phyloP scores from a whole-genome alignment of 2,329 filamentous ascomycete species.

The Aspergillus tanneri region DNA sequence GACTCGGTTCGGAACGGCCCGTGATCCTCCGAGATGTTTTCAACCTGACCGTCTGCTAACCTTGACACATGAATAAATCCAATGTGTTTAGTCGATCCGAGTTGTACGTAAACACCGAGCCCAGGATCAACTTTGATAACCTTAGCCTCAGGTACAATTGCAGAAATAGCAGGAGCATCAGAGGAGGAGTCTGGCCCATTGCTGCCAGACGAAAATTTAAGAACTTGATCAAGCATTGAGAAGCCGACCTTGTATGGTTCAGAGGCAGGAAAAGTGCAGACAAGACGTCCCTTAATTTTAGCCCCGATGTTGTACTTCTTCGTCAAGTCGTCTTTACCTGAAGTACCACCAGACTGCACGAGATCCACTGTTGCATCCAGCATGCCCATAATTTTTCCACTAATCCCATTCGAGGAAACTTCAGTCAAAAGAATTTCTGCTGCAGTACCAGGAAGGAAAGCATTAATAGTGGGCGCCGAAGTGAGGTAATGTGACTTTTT shows the following conservation, averaged over 20 bases:
- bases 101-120: constrained; percentile 76
- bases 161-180: constrained; percentile 56
- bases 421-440: constrained; percentile 82
- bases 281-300: constrained; percentile 80
- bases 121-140: constrained; percentile 76
- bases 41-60: constrained; percentile 85
- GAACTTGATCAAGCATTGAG: constrained; percentile 81
- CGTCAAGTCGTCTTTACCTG: constrained; percentile 67
- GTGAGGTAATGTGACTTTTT: constrained; percentile 65
- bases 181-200: constrained; percentile 44
- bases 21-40: constrained; percentile 71
- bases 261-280: constrained; percentile 79
- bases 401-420: constrained; percentile 69
- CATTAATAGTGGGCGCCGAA: constrained; percentile 81
- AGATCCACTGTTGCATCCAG: constrained; percentile 88
- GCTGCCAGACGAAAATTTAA: constrained; percentile 55
- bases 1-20: constrained; percentile 78
- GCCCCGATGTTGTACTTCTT: constrained; percentile 79
- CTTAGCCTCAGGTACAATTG: constrained; percentile 72
- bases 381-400: constrained; percentile 88
- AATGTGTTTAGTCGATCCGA: constrained; percentile 64
- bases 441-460: constrained; percentile 87
- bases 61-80: constrained; percentile 95
- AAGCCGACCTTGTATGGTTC: constrained; percentile 82
- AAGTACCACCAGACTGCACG: constrained; percentile 78